Percentiles rank a stretch among this genome's conserved stretches.
Conservation (phyloP, 2,329 filamentous ascomycete genomes). For the Penicillium sp. region DNA sequence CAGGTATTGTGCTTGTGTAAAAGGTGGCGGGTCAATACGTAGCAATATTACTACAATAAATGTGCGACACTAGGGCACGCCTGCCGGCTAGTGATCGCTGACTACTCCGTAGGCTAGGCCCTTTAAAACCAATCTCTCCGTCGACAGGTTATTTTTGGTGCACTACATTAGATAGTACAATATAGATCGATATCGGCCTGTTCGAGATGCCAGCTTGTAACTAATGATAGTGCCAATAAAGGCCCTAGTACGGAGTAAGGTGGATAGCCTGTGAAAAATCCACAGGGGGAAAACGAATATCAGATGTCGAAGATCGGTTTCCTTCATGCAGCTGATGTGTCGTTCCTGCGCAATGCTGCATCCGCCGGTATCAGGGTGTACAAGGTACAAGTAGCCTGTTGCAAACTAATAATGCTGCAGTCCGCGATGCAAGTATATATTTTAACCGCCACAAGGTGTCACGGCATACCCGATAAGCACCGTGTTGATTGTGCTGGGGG, state of each 20-base stretch:
- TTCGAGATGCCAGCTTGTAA: background rate
- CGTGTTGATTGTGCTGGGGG: background rate
- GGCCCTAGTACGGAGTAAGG: background rate
- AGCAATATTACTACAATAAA: conserved; percentile 17
- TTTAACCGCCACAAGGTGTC: conserved; percentile 1
- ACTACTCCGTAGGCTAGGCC: conserved; percentile 16
- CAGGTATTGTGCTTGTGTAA: conserved; percentile 8
- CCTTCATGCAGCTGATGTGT: conserved; percentile 14
- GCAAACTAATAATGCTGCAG: background rate
- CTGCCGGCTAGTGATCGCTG: conserved; percentile 19
- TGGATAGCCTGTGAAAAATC: background rate
- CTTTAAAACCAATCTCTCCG: conserved; percentile 1
- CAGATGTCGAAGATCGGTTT: background rate
- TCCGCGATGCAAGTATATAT: background rate
- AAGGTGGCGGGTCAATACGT: conserved; percentile 13
- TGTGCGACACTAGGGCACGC: conserved; percentile 24
- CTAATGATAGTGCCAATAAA: background rate
- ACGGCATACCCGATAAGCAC: conserved; percentile 1
- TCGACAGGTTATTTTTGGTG: conserved; percentile 23
- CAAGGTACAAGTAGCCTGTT: background rate
- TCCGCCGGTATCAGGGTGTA: background rate
- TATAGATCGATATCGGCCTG: background rate
- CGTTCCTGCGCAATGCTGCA: conserved; percentile 16
- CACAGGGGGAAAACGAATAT: background rate
- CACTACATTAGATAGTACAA: background rate